Conservation (phyloP, 805 yeast species). For the Kluyveromyces aestuarii region DNA sequence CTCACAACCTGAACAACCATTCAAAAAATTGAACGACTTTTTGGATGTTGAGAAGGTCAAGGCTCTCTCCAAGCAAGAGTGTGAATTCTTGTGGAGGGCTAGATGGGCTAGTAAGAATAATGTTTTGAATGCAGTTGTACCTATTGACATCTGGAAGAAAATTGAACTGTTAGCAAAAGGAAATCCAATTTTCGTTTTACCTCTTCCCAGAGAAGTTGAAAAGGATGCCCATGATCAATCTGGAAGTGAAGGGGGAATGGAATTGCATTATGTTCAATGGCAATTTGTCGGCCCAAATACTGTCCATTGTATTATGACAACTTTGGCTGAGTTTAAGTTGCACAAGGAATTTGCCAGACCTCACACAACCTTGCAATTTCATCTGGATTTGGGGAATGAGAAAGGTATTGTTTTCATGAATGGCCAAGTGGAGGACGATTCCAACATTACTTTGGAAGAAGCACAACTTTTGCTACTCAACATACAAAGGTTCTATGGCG, state of each 20-base stretch:
- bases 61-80: slow-evolving; percentile 48
- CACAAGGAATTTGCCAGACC: slow-evolving; percentile 92
- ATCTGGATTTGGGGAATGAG: slow-evolving; percentile 56
- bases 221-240: slow-evolving; percentile 33
- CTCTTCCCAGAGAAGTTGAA: slow-evolving; percentile 58
- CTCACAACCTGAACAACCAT: slow-evolving; percentile 42
- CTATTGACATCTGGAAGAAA: slow-evolving; percentile 47
- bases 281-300: slow-evolving; percentile 75
- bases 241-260: slow-evolving; percentile 39
- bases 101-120: slow-evolving; percentile 58
- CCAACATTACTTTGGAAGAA: slow-evolving; percentile 58
- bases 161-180: slow-evolving; percentile 57
- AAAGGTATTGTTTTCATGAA: slow-evolving; percentile 74
- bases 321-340: slow-evolving; percentile 83
- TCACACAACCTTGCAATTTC: slow-evolving; percentile 85
- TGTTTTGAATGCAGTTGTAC: slow-evolving; percentile 56
- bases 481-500: slow-evolving; percentile 79
- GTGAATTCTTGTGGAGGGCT: slow-evolving; percentile 83
- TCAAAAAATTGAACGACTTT: slow-evolving; percentile 62
- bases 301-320: slow-evolving; percentile 81
- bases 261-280: slow-evolving; percentile 94
- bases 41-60: slow-evolving; percentile 59
- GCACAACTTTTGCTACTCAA: slow-evolving; percentile 70
- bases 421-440: slow-evolving; percentile 69
- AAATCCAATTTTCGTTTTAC: slow-evolving; percentile 81